Evolutionary conservation across 345 rosid species (phyloP).

Genomic region (Toxicodendron radicans): DNA sequence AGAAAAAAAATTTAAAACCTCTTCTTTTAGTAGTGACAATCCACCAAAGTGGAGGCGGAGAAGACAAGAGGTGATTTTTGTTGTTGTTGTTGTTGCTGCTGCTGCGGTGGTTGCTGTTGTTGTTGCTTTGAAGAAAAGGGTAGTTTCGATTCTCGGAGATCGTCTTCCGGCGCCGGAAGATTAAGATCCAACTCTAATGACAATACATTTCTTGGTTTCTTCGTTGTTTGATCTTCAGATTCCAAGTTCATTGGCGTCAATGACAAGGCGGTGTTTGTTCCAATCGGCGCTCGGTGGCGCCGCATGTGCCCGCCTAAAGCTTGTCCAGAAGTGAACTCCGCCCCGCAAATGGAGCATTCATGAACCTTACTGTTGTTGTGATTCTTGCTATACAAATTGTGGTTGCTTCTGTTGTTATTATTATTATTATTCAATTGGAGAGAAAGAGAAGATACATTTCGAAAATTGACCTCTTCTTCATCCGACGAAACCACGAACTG

Average conservation of each 20-base stretch:
- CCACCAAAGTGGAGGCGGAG: slow-evolving; percentile 85
- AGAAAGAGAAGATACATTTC: slow-evolving; percentile 49
- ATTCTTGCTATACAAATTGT: slow-evolving; percentile 27
- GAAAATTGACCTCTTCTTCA: slow-evolving; percentile 39
- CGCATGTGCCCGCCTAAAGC: slow-evolving; percentile 99
- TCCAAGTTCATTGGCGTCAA: slow-evolving; percentile 45
- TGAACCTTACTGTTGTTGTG: slow-evolving; percentile 54
- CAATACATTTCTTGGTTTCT: slow-evolving; percentile 52
- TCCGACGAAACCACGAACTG: slow-evolving; percentile 16
- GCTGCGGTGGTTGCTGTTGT: slow-evolving; percentile 28
- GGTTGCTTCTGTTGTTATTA: slow-evolving; percentile 30
- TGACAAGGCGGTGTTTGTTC: slow-evolving; percentile 34
- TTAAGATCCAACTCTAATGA: slow-evolving; percentile 91
- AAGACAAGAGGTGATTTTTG: slow-evolving; percentile 56
- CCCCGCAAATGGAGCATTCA: slow-evolving; percentile 90
- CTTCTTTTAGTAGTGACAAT: slow-evolving; percentile 78
- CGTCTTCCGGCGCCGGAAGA: slow-evolving; percentile 93
- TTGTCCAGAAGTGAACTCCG: slow-evolving; percentile 90
- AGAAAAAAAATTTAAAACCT: neutral
- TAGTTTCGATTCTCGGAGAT: slow-evolving; percentile 42
- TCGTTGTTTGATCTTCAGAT: slow-evolving; percentile 31
- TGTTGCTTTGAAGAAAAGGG: slow-evolving; percentile 61
- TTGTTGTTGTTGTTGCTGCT: slow-evolving; percentile 35
- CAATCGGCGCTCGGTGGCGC: slow-evolving; percentile 64
- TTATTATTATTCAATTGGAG: slow-evolving; percentile 50